These are phyloP conservation scores for Chlamydomonas sp. DNA, from an alignment of 139 green algal species.

Conservation along the genomic window DNA sequence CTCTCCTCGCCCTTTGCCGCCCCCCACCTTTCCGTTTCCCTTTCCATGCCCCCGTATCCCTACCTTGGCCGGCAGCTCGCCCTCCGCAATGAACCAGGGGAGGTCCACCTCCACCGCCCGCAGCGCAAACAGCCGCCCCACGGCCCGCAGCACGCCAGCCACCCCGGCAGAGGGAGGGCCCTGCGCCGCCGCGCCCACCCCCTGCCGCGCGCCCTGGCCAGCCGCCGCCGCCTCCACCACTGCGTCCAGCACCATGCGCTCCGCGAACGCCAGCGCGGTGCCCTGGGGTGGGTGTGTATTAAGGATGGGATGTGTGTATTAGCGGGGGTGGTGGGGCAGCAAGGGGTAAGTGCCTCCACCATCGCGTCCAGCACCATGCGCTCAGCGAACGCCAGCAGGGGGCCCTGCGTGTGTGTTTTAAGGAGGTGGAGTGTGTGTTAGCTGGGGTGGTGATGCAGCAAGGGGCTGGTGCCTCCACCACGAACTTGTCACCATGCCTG, in stretches of 20 bases:
- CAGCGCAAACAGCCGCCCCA: slow-evolving; percentile 77
- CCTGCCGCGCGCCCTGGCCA: not conserved
- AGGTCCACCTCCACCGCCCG: slow-evolving; percentile 78
- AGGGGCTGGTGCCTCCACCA: too few relatives aligned
- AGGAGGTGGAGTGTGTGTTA: too few relatives aligned
- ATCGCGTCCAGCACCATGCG: too few relatives aligned
- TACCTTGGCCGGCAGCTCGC: slow-evolving; percentile 61
- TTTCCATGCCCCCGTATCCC: not conserved
- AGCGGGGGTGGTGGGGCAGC: too few relatives aligned
- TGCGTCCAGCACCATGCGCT: slow-evolving; percentile 86
- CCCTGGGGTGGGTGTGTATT: slow-evolving; percentile 37
- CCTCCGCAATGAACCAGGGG: slow-evolving; percentile 79
- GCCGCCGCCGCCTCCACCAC: slow-evolving; percentile 43
- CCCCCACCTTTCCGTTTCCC: not conserved
- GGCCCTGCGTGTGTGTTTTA: too few relatives aligned
- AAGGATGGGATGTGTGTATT: not conserved
- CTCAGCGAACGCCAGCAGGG: too few relatives aligned
- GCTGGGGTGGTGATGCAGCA: too few relatives aligned
- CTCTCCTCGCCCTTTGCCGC: not conserved
- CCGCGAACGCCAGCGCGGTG: slow-evolving; percentile 72
- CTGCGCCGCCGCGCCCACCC: not conserved
- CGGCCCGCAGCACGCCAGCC: slow-evolving; percentile 54
- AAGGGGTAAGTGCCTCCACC: not conserved
- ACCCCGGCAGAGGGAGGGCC: slow-evolving; percentile 17
- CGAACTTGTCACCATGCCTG: too few relatives aligned